Base-by-base conservation (phyloP, 2,329 filamentous ascomycete species). In the Colletotrichum orbiculare region DNA sequence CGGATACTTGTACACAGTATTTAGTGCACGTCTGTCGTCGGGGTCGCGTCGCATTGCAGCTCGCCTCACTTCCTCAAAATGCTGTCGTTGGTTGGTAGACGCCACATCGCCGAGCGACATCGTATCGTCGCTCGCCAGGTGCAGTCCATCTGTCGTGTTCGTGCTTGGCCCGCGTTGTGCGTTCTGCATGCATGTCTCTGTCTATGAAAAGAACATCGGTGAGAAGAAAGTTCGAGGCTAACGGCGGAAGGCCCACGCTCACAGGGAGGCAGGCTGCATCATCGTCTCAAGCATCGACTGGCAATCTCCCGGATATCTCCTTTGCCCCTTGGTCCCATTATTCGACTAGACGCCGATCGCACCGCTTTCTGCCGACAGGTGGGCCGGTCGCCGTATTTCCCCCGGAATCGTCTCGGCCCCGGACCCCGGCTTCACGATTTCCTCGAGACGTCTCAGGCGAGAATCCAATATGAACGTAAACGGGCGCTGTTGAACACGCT, bases 31-130 rank as follows among this genome's bases (percentile, higher is more conserved):
- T 11, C 38, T 54, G 25, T 25, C 48, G 47, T 54, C 35, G 47
- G 17, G 38, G 49, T 60, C 50, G 57, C 45, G 57, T 62, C n/a
- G 57, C 57, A 65, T 56, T 55, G 61, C 56, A 64, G 50, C 35
- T 65, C 50, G 62, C 57, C 62, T 62, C 62, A 49, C 49, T 45
- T 45, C 56, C 39, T 38, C 13, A 53, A 15, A 33, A 37, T 34
- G 39, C 25, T 42, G 43, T n/a, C 34, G 9, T 33, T 37, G 38
- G 38, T 39, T 56, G 33, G 37, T 39, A 15, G 50, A 12, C 50
- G 61, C 50, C 50, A 60, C 39, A 61, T 55, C 39, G 45, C 49
- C 39, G 33, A 37, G 43, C 37, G 42, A 48, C 37, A 15, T 47
- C 25, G 37, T 57, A 43, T 25, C 25, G 25, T 25, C 25, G 43